Conservation (phyloP, 2,329 filamentous ascomycete species). For the Aspergillus sp. region DNA sequence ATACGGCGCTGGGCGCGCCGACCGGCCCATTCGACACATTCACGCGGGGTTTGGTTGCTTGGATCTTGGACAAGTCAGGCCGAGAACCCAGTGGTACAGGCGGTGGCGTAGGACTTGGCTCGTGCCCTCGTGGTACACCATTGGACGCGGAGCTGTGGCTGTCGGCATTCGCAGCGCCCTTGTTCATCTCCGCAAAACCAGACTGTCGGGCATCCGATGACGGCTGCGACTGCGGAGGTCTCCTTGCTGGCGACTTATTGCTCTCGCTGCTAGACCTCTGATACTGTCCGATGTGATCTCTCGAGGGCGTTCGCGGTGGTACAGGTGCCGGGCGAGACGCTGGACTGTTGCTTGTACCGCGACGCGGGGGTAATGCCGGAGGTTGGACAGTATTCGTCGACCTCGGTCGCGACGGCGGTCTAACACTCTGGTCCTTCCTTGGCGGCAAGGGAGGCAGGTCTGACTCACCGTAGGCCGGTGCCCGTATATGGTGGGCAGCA, state of each 20-base stretch:
- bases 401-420: slow-evolving; percentile 15
- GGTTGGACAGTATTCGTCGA: slow-evolving; percentile 9
- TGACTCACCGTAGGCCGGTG: slow-evolving; percentile 49
- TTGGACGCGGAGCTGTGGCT: slow-evolving; percentile 6
- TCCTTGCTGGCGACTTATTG: slow-evolving; percentile 18
- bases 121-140: slow-evolving; percentile 8
- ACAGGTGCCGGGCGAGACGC: slow-evolving; percentile 4
- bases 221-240: slow-evolving; percentile 25
- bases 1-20: slow-evolving; percentile 34
- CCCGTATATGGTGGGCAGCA: slow-evolving; percentile 35
- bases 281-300: slow-evolving; percentile 6
- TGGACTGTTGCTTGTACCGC: slow-evolving; percentile 9
- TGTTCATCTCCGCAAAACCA: slow-evolving; percentile 41
- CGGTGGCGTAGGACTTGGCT: slow-evolving; percentile 25
- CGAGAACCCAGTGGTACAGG: slow-evolving; percentile 47
- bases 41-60: slow-evolving; percentile 43
- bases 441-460: slow-evolving; percentile 47
- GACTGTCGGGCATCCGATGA: slow-evolving; percentile 30
- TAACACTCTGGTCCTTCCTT: slow-evolving; percentile 28
- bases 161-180: slow-evolving; percentile 10
- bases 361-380: slow-evolving; percentile 14
- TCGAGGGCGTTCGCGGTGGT: slow-evolving; percentile 18
- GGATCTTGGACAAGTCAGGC: slow-evolving; percentile 49
- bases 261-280: slow-evolving; percentile 8
- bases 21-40: slow-evolving; percentile 11